phyloP scores from a whole-genome alignment of 2,329 filamentous ascomycete species.

The Aspergillus texensis region DNA sequence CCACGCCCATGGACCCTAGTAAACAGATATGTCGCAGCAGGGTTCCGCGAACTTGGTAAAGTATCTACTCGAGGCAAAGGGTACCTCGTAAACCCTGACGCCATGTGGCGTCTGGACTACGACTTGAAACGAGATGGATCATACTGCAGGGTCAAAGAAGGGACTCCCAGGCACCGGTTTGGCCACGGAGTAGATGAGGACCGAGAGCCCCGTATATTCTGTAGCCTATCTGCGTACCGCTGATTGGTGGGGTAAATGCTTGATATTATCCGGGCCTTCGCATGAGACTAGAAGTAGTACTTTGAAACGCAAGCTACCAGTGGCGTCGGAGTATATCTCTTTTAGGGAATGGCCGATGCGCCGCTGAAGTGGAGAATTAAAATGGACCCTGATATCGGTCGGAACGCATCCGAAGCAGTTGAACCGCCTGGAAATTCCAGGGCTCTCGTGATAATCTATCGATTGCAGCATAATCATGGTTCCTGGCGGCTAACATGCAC shows the following conservation, averaged over 20 bases:
- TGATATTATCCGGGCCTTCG: neutral
- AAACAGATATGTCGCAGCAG: neutral
- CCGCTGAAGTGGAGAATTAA: constrained; percentile 2
- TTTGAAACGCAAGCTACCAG: neutral
- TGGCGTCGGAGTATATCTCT: constrained; percentile 4
- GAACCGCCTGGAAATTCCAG: neutral
- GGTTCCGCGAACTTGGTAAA: neutral
- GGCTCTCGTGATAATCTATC: neutral
- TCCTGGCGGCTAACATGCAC: neutral
- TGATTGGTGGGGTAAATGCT: neutral
- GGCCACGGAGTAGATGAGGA: neutral
- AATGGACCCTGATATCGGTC: neutral
- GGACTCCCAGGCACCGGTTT: neutral
- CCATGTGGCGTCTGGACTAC: neutral
- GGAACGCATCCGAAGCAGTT: neutral
- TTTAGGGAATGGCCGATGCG: constrained; percentile 1
- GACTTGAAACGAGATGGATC: neutral
- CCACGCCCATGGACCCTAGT: neutral
- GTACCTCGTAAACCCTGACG: neutral
- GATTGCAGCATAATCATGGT: neutral
- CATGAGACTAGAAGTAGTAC: neutral
- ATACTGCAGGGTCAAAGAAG: neutral
- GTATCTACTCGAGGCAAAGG: neutral
- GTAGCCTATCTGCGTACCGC: neutral
- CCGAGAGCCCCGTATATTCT: neutral